Evolutionary conservation across 139 green algal species (phyloP), one percentile per base, ranked within the genome.

Genomic region (Asterochloris sp.): DNA sequence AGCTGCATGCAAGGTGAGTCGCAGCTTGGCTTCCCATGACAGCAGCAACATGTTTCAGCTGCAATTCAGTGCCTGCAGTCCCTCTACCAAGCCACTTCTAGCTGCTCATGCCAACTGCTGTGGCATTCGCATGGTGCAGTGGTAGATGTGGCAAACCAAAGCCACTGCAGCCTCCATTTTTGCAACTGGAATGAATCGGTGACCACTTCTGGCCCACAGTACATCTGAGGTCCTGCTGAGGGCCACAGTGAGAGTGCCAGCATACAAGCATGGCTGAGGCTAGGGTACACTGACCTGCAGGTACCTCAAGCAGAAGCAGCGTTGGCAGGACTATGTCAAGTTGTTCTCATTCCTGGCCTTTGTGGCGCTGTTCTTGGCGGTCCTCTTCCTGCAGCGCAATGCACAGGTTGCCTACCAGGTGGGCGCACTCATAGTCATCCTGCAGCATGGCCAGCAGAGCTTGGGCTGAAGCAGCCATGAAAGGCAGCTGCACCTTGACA

Each of bases 271-370:
- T 71, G 4, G 17, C 21, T 71, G 66, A 10, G 14, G 9, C 12
- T 28, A 1, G 4, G 9, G n/a, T 9, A 38, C 23, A 21, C 19
- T 38, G 24, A 28, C 23, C 29, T 73, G 76, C 78, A 82, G 78
- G 63, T 84, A 84, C n/a, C 80, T 92, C 80, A 90, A 91, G 62
- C 89, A 95, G 82, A 79, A 88, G 15, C 84, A 95, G 79, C 83
- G 90, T 14, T 93, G 86, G 87, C 83, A 85, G 38, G 89, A 94
- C 79, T 96, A 96, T 85, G 83, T 88, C 63, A 91, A 85, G 29
- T 84, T 97, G 17, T 91, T 94, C 63, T 74, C 83, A 10, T 96
- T 96, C 86, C 80, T 96, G 15, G 76, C 81, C 21, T 96, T 96
- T 80, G 87, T 93, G 12, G 83, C 82, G 6, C 86, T 95, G 15